Conservation (phyloP, 2,329 filamentous ascomycete species). For the Fusarium foetens region DNA sequence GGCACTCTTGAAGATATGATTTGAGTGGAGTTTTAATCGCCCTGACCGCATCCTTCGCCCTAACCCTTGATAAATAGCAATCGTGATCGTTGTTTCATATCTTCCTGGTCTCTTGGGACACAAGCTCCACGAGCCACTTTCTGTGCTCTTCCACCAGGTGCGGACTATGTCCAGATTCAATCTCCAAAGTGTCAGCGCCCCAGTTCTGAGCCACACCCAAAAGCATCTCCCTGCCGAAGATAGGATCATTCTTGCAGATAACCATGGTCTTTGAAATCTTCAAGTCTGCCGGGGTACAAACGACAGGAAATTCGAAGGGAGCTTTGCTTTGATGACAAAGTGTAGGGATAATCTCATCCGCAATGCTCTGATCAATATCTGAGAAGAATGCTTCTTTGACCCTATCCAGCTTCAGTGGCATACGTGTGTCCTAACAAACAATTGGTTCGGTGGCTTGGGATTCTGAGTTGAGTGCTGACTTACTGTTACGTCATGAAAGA, state of each 20-base stretch:
- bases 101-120: background rate
- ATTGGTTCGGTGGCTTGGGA: background rate
- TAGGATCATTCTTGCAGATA: constrained; percentile 7
- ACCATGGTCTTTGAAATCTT: constrained; percentile 8
- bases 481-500: constrained; percentile 21
- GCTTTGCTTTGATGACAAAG: constrained; percentile 24
- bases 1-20: rapidly evolving
- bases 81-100: rapidly evolving
- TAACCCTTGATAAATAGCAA: rapidly evolving
- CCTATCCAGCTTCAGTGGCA: constrained; percentile 4
- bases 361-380: constrained; percentile 13
- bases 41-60: background rate
- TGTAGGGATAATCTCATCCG: background rate
- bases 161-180: constrained; percentile 33
- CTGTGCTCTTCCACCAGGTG: constrained; percentile 16
- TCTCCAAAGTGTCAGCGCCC: constrained; percentile 11
- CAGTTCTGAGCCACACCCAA: constrained; percentile 7
- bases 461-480: background rate
- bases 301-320: constrained; percentile 10
- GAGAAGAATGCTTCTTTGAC: constrained; percentile 18
- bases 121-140: constrained; percentile 9
- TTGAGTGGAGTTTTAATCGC: background rate
- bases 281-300: constrained; percentile 6
- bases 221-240: constrained; percentile 10
- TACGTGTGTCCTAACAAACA: background rate